These are phyloP conservation scores for Capsella bursapastoris DNA, from an alignment of 345 rosid genomes.

Conservation along the genomic window DNA sequence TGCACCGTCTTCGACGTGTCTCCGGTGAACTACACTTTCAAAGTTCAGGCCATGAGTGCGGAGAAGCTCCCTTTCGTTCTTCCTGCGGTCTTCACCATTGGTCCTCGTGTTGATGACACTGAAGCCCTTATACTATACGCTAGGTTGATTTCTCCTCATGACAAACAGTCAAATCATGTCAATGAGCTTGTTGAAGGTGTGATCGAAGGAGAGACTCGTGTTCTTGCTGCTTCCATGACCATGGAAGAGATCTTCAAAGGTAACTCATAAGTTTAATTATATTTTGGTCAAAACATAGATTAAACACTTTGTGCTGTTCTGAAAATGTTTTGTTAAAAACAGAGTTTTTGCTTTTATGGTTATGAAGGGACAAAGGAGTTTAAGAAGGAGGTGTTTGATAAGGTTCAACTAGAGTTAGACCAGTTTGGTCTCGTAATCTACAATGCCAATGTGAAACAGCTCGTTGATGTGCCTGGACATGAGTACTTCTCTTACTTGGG, in stretches of 20 bases:
- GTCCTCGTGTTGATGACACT: constrained; percentile 65
- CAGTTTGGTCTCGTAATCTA: constrained; percentile 76
- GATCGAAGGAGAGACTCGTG: constrained; percentile 86
- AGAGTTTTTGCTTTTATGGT: background rate
- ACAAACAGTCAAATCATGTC: constrained; percentile 64
- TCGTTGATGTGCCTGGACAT: constrained; percentile 78
- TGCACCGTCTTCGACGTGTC: constrained; percentile 64
- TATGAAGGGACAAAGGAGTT: constrained; percentile 60
- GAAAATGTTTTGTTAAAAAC: background rate
- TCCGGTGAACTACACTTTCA: constrained; percentile 80
- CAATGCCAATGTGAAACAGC: constrained; percentile 83
- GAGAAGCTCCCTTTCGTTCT: constrained; percentile 86
- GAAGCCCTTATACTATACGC: constrained; percentile 61
- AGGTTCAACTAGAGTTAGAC: constrained; percentile 77
- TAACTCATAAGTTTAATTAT: background rate
- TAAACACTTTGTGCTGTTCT: background rate
- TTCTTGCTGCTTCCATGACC: constrained; percentile 86
- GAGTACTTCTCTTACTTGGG: constrained; percentile 89
- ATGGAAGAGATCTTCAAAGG: constrained; percentile 84
- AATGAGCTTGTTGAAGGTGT: constrained; percentile 84
- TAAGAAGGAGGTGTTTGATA: constrained; percentile 74
- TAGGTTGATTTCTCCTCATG: constrained; percentile 69
- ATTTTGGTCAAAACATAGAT: background rate
- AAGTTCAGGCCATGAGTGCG: constrained; percentile 90
- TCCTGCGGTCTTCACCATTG: constrained; percentile 80